phyloP scores from a whole-genome alignment of 305 asterid genomes.

The Fraxinus paxiana region DNA sequence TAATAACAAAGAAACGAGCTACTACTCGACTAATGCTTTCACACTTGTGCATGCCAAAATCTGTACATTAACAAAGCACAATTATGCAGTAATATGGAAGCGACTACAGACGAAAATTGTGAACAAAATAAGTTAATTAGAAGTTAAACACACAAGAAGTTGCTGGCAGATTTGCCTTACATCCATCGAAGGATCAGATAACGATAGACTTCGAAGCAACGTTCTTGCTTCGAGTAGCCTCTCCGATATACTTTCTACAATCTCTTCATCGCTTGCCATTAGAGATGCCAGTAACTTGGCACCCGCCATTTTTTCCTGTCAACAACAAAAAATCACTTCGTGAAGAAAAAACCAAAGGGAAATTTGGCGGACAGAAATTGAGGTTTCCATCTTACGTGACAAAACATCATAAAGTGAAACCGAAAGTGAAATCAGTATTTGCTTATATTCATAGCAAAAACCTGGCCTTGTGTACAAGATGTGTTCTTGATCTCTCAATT shows the following conservation, averaged over 20 bases:
- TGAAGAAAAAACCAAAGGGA: neutral
- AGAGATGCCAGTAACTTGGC: conserved; percentile 66
- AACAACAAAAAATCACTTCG: neutral
- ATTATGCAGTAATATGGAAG: neutral
- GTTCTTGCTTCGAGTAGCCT: conserved; percentile 57
- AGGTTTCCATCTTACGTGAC: neutral
- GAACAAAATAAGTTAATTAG: conserved; percentile 15
- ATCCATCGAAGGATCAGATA: conserved; percentile 53
- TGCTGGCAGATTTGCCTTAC: conserved; percentile 58
- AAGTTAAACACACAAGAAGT: conserved; percentile 56
- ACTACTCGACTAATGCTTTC: neutral
- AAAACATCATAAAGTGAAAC: neutral
- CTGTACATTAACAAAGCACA: neutral
- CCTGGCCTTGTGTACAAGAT: neutral
- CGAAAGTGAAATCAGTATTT: neutral
- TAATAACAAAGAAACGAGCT: neutral
- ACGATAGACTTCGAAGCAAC: conserved; percentile 47
- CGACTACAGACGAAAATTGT: neutral
- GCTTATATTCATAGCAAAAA: neutral
- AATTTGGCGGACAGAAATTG: neutral
- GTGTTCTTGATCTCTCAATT: neutral
- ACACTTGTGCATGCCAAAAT: neutral
- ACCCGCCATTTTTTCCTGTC: conserved; percentile 68
- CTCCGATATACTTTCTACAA: conserved; percentile 48
- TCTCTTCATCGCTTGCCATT: conserved; percentile 79